Base-by-base conservation (phyloP, 768 basidiomycete species). In the Rickenella mellea region DNA sequence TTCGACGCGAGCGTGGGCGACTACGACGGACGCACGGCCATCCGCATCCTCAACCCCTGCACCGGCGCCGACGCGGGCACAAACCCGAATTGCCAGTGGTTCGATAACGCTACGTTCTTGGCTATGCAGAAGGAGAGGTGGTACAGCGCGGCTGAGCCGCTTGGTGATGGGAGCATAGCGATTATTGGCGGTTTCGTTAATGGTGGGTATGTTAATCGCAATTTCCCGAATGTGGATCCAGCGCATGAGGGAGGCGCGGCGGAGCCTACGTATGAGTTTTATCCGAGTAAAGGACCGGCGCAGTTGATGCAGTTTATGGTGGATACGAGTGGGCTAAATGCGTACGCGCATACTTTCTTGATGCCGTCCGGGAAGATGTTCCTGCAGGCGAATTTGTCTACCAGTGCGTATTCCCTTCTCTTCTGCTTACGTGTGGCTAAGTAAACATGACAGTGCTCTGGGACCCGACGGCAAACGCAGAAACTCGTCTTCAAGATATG, bases 241-340 rank as follows among this genome's bases (percentile, higher is more conserved):
- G 60, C 59, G 1, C 64, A 54, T 22, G 71, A 78, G 51, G 82
- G 82, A 35, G 78, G 78, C 27, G 83, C 74, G 9, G 82, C 86
- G 8, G 84, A 92, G 51, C 82, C 83, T 22, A 85, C 85, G 0
- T 83, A 73, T 55, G 89, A 91, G 63, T 86, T 89, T 59, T 92
- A 71, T 62, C 90, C 90, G 12, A 67, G 74, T 5, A 73, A 67
- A 25, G 69, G 71, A 10, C 49, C 40, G 21, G 71, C 73, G 2
- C 67, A 69, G 44, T 57, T 65, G 20, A 80, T 82, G 73, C 58
- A 74, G 5, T 88, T 89, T 67, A 68, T 88, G 67, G 61, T 71
- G 46, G 62, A 69, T 12, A 84, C 85, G 0, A 83, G 80, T 17
- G 86, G 86, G 30, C 68, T 88, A 30, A 89, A 89, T 57, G 67